phyloP scores from a whole-genome alignment of 257 asterid genomes.

The Solanum ossicruentum region DNA sequence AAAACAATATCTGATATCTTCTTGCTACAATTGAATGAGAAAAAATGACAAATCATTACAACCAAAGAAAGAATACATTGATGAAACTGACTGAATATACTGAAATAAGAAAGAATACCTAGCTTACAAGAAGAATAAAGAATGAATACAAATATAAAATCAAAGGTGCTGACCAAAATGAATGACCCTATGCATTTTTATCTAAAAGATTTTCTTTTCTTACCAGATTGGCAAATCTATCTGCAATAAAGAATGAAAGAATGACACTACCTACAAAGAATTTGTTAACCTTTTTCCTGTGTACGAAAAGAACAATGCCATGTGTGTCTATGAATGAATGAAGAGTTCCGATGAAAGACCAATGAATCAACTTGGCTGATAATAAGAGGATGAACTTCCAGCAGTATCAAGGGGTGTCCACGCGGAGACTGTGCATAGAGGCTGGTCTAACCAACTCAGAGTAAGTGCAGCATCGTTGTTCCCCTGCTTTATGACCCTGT shows the following conservation, averaged over 20 bases:
- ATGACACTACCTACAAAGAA: conserved; percentile 45
- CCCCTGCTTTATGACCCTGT: conserved; percentile 30
- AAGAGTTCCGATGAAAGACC: background rate
- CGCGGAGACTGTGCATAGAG: conserved; percentile 62
- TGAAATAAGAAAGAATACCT: background rate
- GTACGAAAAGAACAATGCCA: conserved; percentile 2
- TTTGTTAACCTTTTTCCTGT: conserved; percentile 12
- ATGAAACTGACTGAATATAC: background rate
- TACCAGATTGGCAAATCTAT: conserved; percentile 11
- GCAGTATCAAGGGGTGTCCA: conserved; percentile 47
- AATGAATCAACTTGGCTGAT: background rate
- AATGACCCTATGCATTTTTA: background rate
- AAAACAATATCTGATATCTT: background rate
- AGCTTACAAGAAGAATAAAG: background rate
- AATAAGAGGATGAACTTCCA: conserved; percentile 34
- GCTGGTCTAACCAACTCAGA: conserved; percentile 66
- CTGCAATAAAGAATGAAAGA: conserved; percentile 69
- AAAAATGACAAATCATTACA: background rate
- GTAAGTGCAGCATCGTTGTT: conserved; percentile 30
- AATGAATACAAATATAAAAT: background rate
- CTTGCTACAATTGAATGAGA: background rate
- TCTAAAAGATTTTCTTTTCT: background rate
- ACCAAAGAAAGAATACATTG: background rate
- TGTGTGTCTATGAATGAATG: background rate
- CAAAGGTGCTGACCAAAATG: background rate